Percentiles rank a stretch among this genome's conserved stretches.
phyloP scores from a whole-genome alignment of 1,284 basidiomycete genomes.

The Microbotryum intermedium region DNA sequence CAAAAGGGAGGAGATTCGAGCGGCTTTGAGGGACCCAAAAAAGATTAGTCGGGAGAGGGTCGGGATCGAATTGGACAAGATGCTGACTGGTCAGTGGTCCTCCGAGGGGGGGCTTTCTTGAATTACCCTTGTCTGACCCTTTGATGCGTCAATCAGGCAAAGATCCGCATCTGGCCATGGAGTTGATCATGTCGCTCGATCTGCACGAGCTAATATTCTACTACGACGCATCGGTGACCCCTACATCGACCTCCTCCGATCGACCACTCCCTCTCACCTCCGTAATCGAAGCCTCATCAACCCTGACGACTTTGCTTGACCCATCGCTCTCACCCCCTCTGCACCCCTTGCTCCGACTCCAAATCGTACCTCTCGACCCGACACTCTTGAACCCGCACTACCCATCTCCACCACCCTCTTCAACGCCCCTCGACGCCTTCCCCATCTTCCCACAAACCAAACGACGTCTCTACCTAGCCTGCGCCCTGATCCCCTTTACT shows the following conservation, averaged over 20 bases:
- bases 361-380: not conserved
- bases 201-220: constrained; percentile 60
- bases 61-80: constrained; percentile 81
- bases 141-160: constrained; percentile 46
- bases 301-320: constrained; percentile 45
- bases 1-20: constrained; percentile 60
- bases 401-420: not conserved
- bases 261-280: constrained; percentile 43
- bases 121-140: not conserved
- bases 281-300: constrained; percentile 37
- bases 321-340: constrained; percentile 37
- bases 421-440: not conserved
- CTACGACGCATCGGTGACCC: constrained; percentile 57
- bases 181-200: constrained; percentile 59
- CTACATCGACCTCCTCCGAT: constrained; percentile 56
- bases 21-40: constrained; percentile 50
- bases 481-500: constrained; percentile 53
- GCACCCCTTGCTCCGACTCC: constrained; percentile 16
- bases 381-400: not conserved
- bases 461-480: constrained; percentile 57
- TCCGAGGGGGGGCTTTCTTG: too few relatives aligned
- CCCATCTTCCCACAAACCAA: constrained; percentile 35
- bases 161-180: constrained; percentile 63
- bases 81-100: constrained; percentile 71
- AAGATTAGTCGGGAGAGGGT: constrained; percentile 87